Evolutionary conservation across 2,329 filamentous ascomycete genomes (phyloP), one percentile per base, ranked within the genome.

Genomic region (Pseudopyrenochaeta lycopersici): DNA sequence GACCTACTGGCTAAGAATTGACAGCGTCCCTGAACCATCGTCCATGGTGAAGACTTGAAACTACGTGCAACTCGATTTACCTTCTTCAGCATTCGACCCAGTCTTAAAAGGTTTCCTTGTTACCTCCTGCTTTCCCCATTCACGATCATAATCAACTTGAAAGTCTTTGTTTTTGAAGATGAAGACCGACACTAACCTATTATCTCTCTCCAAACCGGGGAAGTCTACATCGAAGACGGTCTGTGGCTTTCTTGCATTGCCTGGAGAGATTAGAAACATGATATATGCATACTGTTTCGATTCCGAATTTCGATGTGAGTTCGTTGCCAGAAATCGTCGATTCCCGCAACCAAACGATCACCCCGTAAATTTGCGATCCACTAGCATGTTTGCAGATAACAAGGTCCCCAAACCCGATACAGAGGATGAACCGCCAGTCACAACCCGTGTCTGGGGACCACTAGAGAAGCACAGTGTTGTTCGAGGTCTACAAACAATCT

Each of bases 241-340:
- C 7, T 55, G 52, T n/a, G 66, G 67, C 20, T 76, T 77, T 50
- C 60, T 76, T 4, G 46, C 59, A 1, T 62, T 85, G 0, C 82
- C 84, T 0, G 76, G 77, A 14, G 84, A 86, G 63, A 60, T 85
- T 12, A 79, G 84, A 49, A 73, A 75, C 54, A 62, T 70, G 1
- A 82, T 86, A 43, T 86, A 82, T 62, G 52, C 46, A 7, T 69
- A 66, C 60, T 74, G 71, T 61, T 75, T 75, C 48, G 41, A 57
- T 31, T 42, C 68, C n/a, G 52, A 54, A 40, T 63, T 64, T 43
- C 60, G 56, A 29, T 69, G 67, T 49, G 70, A 74, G 49, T 53
- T 74, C 30, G 63, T 54, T 9, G 59, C 60, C 35, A 33, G 5
- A 40, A 42, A 21, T 54, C 27, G 7, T 33, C 45, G 2, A 38